phyloP scores from a whole-genome alignment of 805 yeast species.

The Lachancea nothofagi region DNA sequence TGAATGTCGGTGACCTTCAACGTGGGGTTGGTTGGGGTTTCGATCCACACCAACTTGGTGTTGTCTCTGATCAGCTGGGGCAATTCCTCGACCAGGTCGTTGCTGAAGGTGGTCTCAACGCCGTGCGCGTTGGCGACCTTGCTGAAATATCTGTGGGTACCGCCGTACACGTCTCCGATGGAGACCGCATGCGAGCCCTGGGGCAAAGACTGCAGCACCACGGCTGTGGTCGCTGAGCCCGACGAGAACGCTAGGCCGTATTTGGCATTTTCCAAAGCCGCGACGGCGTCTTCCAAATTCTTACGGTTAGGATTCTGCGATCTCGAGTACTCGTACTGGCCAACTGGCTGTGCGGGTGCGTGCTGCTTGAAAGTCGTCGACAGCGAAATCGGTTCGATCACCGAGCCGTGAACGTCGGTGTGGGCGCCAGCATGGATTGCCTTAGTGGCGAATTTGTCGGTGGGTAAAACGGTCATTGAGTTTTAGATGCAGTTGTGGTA shows the following conservation, averaged over 20 bases:
- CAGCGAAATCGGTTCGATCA: constrained; percentile 75
- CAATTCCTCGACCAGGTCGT: constrained; percentile 56
- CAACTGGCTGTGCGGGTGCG: constrained; percentile 72
- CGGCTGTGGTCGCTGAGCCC: constrained; percentile 83
- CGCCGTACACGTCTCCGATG: constrained; percentile 85
- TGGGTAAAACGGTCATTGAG: constrained; percentile 25
- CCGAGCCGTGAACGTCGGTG: constrained; percentile 77
- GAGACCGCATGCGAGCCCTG: constrained; percentile 69
- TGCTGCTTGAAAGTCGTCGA: constrained; percentile 82
- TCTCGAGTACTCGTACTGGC: constrained; percentile 77
- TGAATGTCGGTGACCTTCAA: constrained; percentile 70
- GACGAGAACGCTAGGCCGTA: constrained; percentile 73
- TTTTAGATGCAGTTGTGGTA: too few species aligned
- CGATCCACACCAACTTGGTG: constrained; percentile 80
- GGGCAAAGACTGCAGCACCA: constrained; percentile 66
- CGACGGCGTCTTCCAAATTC: constrained; percentile 72
- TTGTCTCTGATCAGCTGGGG: constrained; percentile 49
- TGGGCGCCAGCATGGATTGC: constrained; percentile 84
- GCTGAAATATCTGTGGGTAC: constrained; percentile 86
- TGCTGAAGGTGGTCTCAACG: constrained; percentile 61
- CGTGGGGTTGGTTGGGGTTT: constrained; percentile 86
- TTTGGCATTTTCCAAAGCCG: constrained; percentile 71
- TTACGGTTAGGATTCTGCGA: constrained; percentile 84
- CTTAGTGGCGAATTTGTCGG: constrained; percentile 58
- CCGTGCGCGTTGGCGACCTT: constrained; percentile 79